Percentiles rank a stretch among this genome's conserved stretches.
Evolutionary conservation across 306 rosid genomes (phyloP).

Genomic region (Fragaria vesca): DNA sequence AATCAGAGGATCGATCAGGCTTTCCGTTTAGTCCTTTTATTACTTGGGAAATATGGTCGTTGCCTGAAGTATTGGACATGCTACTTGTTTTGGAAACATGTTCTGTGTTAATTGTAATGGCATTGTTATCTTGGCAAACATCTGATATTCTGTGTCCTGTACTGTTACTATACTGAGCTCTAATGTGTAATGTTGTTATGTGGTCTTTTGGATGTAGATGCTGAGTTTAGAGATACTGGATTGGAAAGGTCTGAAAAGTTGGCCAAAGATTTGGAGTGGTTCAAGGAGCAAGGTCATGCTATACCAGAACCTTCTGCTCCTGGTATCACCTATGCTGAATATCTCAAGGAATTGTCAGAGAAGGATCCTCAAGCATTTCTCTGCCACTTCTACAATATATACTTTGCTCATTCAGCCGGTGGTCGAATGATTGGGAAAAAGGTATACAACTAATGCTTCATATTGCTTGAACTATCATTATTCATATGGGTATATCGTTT

Average conservation of each 20-base stretch:
- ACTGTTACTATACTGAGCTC: too few species aligned
- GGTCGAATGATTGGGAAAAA: conserved; percentile 95
- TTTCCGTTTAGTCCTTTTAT: background rate
- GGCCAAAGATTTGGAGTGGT: conserved; percentile 92
- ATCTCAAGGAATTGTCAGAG: conserved; percentile 70
- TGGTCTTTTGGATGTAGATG: conserved; percentile 43
- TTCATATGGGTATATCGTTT: background rate
- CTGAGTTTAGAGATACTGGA: conserved; percentile 85
- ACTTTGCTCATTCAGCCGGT: conserved; percentile 96
- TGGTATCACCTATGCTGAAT: conserved; percentile 63
- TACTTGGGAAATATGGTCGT: background rate
- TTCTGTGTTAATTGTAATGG: background rate
- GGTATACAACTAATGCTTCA: conserved; percentile 38
- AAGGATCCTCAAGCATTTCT: conserved; percentile 86
- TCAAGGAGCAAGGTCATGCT: conserved; percentile 77
- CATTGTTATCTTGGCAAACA: background rate
- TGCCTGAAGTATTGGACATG: background rate
- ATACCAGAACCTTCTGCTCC: conserved; percentile 91
- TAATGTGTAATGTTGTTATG: background rate
- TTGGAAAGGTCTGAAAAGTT: conserved; percentile 86
- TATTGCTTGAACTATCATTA: conserved; percentile 3
- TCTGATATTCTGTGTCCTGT: background rate
- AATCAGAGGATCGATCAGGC: background rate
- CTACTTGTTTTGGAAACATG: background rate
- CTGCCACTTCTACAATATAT: conserved; percentile 91